Evolutionary conservation across 306 rosid species (phyloP).

Genomic region (Trifolium repens): DNA sequence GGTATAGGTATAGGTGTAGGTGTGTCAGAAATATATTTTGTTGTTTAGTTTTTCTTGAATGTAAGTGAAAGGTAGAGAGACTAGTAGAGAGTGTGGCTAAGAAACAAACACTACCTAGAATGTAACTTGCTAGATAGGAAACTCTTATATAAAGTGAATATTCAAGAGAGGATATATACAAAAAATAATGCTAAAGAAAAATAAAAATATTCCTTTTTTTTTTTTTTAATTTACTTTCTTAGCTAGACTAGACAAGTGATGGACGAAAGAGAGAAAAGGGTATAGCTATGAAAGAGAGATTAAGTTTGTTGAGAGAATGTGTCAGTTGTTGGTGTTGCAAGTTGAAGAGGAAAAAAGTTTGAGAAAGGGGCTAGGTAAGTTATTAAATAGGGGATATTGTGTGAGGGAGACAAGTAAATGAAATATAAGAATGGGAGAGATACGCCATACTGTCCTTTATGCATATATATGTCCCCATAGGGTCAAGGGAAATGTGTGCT

Average conservation of each 20-base stretch:
- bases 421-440: constrained; percentile 42
- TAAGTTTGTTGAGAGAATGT: constrained; percentile 24
- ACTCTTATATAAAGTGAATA: constrained; percentile 1
- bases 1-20: background rate
- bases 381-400: constrained; percentile 55
- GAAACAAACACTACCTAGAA: background rate
- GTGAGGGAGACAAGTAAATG: constrained; percentile 18
- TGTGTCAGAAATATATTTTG: constrained; percentile 46
- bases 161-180: background rate
- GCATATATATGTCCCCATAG: constrained; percentile 54
- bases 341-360: constrained; percentile 62
- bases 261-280: background rate
- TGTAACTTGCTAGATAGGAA: background rate
- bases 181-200: background rate
- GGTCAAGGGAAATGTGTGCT: constrained; percentile 61
- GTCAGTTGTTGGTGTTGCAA: constrained; percentile 47
- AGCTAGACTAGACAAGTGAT: background rate
- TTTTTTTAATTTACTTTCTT: background rate
- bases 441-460: constrained; percentile 61
- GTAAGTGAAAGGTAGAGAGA: background rate
- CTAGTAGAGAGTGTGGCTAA: background rate
- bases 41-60: constrained; percentile 9
- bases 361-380: constrained; percentile 60
- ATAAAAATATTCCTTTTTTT: too few species aligned
- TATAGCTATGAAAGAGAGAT: constrained; percentile 18